phyloP scores from a whole-genome alignment of 345 rosid genomes.

The rapeseed (Brassica napus) region DNA sequence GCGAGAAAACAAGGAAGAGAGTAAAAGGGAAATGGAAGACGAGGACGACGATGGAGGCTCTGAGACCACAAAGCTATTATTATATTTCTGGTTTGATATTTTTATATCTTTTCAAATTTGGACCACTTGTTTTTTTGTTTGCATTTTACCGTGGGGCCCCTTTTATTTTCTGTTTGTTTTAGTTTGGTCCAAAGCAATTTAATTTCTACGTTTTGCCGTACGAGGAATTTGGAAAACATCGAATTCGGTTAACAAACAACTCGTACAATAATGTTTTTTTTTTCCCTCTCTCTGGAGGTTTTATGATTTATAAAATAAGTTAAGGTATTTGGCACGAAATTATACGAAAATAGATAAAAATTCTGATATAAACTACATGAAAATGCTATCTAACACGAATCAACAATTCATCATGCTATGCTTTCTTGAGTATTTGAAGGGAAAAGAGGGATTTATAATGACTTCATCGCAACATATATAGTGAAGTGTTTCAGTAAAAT shows the following conservation, averaged over 20 bases:
- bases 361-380: too few species aligned
- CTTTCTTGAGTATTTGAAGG: background rate
- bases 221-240: background rate
- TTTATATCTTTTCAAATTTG: background rate
- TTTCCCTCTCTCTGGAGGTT: too few species aligned
- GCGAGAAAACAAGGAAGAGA: background rate
- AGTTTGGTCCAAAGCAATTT: background rate
- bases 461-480: background rate
- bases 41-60: background rate
- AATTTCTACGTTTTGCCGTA: background rate
- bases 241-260: background rate
- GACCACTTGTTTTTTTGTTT: background rate
- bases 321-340: background rate
- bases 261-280: too few species aligned
- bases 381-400: too few species aligned
- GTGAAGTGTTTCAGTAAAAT: background rate
- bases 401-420: background rate
- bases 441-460: background rate
- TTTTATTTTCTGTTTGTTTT: too few species aligned
- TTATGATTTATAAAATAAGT: too few species aligned
- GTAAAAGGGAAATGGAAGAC: background rate
- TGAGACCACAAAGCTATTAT: background rate
- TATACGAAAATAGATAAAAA: too few species aligned
- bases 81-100: background rate
- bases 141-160: background rate